Evolutionary conservation across 495 filamentous ascomycete species (phyloP), one percentile per base, ranked within the genome.

Genomic region (Apiosordaria backusii): DNA sequence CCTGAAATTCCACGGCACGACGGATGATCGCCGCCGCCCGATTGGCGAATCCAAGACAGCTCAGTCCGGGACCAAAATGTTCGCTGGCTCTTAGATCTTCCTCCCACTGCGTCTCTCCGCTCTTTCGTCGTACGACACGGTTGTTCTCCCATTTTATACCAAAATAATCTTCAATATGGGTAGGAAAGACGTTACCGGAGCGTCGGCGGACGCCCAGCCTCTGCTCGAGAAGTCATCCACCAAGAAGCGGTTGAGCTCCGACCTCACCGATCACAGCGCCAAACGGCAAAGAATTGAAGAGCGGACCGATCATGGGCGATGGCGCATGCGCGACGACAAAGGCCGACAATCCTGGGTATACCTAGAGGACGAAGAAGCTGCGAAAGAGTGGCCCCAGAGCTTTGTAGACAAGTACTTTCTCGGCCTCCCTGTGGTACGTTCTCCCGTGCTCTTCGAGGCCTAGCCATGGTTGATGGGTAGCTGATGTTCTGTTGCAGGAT

Each of bases 331-430:
- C 50, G 89, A 94, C 70, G 92, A 97, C 40, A 81, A 85, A 21
- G 92, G 95, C 58, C 83, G 90, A 63, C 92, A 97, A 68, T 97
- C 92, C 23, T 99, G 95, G 95, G 87, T 92, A 61, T 98, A 98
- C 72, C 84, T 99, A 5, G 84, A 91, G 72, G 86, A 88, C 5
- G 92, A 96, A 60, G 85, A 92, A 65, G 86, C 91, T 55, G 72
- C 82, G 29, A 80, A 90, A 65, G 78, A 84, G 63, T 98, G 96
- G 95, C 92, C 93, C 16, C 93, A 97, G 75, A 88, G 86, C 19
- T 79, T 78, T 53, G 90, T 92, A 22, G 95, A 99, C 70, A 96
- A 90, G 74, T 93, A 92, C 73, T 89, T 86, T 69, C 78, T 99
- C 23, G 92, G 92, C 18, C 75, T 97, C 26, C 87, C 76, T 21